Base-by-base conservation (phyloP, 116 monocot genomes). In the Zostera marina region DNA sequence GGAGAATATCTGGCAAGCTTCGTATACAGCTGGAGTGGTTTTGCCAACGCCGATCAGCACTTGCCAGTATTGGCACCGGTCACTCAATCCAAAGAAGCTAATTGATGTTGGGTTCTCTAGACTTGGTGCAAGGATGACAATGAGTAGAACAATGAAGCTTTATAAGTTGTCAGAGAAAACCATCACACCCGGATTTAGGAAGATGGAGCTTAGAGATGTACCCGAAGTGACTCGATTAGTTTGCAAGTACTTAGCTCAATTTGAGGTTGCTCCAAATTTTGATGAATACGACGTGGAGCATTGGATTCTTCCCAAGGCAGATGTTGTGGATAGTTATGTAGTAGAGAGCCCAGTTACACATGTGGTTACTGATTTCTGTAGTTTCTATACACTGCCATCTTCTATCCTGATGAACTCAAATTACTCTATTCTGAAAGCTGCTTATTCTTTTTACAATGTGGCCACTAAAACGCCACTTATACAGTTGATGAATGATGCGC, bases 151-250 rank as follows among this genome's bases (percentile, higher is more conserved):
- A 0, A 63, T 82, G 14, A 69, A 62, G 65, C 76, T 83, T 6
- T 82, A 80, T 52, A 88, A 77, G 68, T 65, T 83, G 14, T 80
- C 83, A 0, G 70, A 75, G 0, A 14, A 64, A 8, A 67, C 75
- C 10, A 52, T 52, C 40, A 88, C 88, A 4, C 77, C 70, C 0
- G 88, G 88, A 23, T 88, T 88, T 54, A 54, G 88, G 21, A 69
- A 77, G 48, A 88, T 88, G 88, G 80, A 83, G 63, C 65, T 80
- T 0, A 69, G 80, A 13, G 88, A 88, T 63, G 88, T 80, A 9
- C 77, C 83, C 0, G 77, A 72, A 3, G 83, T 88, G 3, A 73
- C 88, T 1, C 59, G 80, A 63, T 60, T 88, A 45, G 59, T 88
- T 8, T 70, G 73, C 26, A 63, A 25, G 32, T 77, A 83, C 23